These are phyloP conservation scores for Nitzschia sp. DNA, from an alignment of 108 stramenopile species.

Conservation along the genomic window DNA sequence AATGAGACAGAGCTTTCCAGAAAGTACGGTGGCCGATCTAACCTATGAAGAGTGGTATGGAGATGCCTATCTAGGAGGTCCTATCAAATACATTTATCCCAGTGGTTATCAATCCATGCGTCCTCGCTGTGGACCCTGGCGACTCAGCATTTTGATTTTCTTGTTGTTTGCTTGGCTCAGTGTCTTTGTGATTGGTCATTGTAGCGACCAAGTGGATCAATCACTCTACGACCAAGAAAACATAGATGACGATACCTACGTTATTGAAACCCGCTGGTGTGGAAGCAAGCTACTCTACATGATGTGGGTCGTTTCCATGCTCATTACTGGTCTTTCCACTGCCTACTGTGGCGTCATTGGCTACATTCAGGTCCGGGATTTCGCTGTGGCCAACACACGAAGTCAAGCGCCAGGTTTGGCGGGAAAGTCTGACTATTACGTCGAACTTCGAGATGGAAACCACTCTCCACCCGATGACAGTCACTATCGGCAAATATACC, in stretches of 20 bases:
- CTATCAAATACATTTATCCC: conserved; percentile 78
- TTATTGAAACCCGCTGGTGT: conserved; percentile 81
- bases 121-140: conserved; percentile 81
- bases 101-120: conserved; percentile 86
- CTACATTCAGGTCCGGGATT: conserved; percentile 82
- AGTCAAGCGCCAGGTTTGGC: conserved; percentile 62
- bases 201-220: conserved; percentile 49
- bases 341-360: conserved; percentile 85
- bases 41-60: conserved; percentile 85
- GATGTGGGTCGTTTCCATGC: conserved; percentile 76
- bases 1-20: conserved; percentile 12
- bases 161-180: conserved; percentile 71
- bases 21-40: conserved; percentile 38
- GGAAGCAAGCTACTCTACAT: conserved; percentile 63
- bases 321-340: conserved; percentile 68
- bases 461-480: neutral
- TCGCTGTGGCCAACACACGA: conserved; percentile 75
- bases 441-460: conserved; percentile 43
- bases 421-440: conserved; percentile 74
- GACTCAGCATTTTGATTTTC: conserved; percentile 66
- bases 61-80: conserved; percentile 74
- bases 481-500: conserved; percentile 60
- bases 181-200: conserved; percentile 84
- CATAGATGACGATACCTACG: conserved; percentile 52
- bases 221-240: conserved; percentile 24